Evolutionary conservation across 2,329 filamentous ascomycete genomes (phyloP), one percentile per base, ranked within the genome.

Genomic region (Alternaria consortialis): DNA sequence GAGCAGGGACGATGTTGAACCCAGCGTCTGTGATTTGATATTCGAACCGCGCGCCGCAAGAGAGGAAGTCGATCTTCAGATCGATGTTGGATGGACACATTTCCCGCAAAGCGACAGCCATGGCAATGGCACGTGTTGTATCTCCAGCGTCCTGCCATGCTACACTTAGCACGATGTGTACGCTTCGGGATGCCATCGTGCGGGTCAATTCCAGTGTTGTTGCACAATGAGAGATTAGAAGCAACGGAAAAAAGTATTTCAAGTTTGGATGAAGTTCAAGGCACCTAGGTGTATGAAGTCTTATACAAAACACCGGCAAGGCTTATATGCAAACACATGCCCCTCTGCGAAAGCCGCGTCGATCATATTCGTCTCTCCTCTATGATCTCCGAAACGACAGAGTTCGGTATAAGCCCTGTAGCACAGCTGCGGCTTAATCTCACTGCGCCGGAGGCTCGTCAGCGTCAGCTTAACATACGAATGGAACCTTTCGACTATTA

Each of bases 131-230:
- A 17, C 74, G 67, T 15, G 74, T 76, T 13, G 74, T 74, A 39
- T 76, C 74, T 15, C 74, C 74, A 20, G 73, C 73, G 66, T 76
- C 74, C 56, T 76, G 74, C 65, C 71, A 76, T 40, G 74, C 74
- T 37, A 75, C 74, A 54, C 71, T 74, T 40, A 76, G 64, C 27
- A 76, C 74, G 11, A 76, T 59, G 50, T 76, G 65, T 23, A 70
- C 48, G 17, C 58, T 60, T 13, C 17, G 66, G 17, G 64, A 27
- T 15, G 69, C 31, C 72, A 73, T 71, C 25, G 12, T 47, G 36
- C 39, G 17, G 31, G 20, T n/a, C 48, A 20, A 36, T 25, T 32
- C 7, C 3, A 5, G 4, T 36, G n/a, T 48, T 23, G 17, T 36
- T 47, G 31, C n/a, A 44, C 5, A 31, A 17, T 6, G 17, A 34